Evolutionary conservation across 2,329 filamentous ascomycete species (phyloP), one percentile per base, ranked within the genome.

Genomic region (Xylariomycetidae sp.): DNA sequence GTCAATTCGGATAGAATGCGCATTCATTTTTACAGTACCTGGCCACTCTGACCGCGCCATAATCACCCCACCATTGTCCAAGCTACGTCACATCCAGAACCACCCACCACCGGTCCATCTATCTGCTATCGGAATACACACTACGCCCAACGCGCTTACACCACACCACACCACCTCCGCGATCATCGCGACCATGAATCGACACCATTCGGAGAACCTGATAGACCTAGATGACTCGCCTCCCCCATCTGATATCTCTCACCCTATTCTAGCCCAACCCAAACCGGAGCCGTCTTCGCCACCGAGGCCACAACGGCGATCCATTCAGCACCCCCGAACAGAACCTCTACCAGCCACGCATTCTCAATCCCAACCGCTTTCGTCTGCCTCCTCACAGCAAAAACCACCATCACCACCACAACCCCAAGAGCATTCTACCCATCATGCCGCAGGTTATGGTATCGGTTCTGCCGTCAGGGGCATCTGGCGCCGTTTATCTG

Each of bases 401-500:
- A 19, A 33, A 23, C 29, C 35, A 15, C 18, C 16, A 17, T 23
- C 40, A 23, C 29, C 38, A 14, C 30, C 36, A 13, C 36, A 25
- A 25, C 41, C 40, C 5, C 45, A 36, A 10, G n/a, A n/a, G n/a
- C n/a, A n/a, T n/a, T n/a, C n/a, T n/a, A 14, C 37, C 15, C 33
- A 31, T 15, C 34, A 39, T 16, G 34, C 42, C 25, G 17, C 32
- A n/a, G 31, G 27, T 23, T 46, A 50, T 38, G 48, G 53, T 32
- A 42, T 56, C 34, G 49, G 51, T 2, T 54, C 50, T 4, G 53
- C 50, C 5, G 45, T 56, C 16, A 40, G 77, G 20, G 81, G 81
- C 13, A 66, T 88, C 32, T 75, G 86, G 42, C 75, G 83, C 22
- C 80, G 82, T 40, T 75, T 87, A 49, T 78, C 74, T 16, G 63